Base-by-base conservation (phyloP, 345 rosid genomes). In the Eutrema yunnanense region DNA sequence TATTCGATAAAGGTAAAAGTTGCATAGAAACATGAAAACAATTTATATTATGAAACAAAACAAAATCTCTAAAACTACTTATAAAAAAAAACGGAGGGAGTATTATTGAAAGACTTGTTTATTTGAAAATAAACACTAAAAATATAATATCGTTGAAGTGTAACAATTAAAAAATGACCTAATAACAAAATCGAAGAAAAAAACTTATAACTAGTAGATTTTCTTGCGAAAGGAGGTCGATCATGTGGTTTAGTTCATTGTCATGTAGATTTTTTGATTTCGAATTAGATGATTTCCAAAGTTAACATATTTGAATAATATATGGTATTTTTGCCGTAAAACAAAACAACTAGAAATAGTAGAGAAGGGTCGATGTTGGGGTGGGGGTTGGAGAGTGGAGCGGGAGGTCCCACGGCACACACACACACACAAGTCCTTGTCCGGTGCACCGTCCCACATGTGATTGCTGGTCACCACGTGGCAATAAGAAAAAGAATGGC, bases 391-490 rank as follows among this genome's bases (percentile, higher is more conserved):
- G 70, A 22, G 27, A 66, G 67, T 73, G 71, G 51, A 56, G 2
- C n/a, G 26, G 2, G 44, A 57, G 61, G 67, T 22, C 34, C 78
- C 67, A 74, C 66, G 14, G 33, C 26, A 73, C 65, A 73, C 46
- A 72, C 27, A 64, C 57, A 64, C 9, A 67, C 46, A 60, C 22
- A 59, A 6, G 92, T 84, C 84, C 46, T 43, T 50, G 53, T 82
- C 81, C 36, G 0, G 62, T 73, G 84, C 83, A 66, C 90, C 86
- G 90, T 60, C 90, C 90, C 85, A 72, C 86, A 78, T 69, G 81
- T 60, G 86, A 81, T 52, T 72, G 70, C 51, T 52, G 6, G 67
- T 46, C 37, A 26, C 66, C 26, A 73, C 76, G 84, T 73, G 84
- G 47, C 81, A 3, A 22, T 22, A 2, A 3, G 0, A 69, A 67